Evolutionary conservation across 768 basidiomycete genomes (phyloP), one percentile per base, ranked within the genome.

Genomic region (Mycena metata): DNA sequence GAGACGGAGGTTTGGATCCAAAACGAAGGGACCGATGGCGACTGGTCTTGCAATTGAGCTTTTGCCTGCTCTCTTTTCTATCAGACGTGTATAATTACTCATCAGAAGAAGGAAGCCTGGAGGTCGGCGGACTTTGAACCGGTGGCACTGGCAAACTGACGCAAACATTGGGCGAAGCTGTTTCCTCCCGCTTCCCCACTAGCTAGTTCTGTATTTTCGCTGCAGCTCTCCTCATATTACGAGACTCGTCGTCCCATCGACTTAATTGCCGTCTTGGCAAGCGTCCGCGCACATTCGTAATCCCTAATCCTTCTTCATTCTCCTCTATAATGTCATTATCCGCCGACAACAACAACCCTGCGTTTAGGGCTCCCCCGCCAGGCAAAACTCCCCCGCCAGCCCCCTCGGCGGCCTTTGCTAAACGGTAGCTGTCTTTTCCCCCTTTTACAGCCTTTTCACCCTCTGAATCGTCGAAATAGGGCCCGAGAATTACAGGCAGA

Each of bases 351-450:
- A 85, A 85, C 83, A 85, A 85, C 84, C 86, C 92, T 83, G 94
- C 91, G 88, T 87, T 91, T 75, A 90, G 92, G 85, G 89, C 87
- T 78, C 85, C 92, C 71, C 80, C 85, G 66, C 91, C 93, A 76
- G 94, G 94, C 69, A 96, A 95, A 82, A 96, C 94, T 2, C 94
- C 94, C 68, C 94, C 94, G 67, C 94, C 94, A 60, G 94, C 94
- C 17, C 94, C 94, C 63, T 96, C 94, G 64, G 94, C 94, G 70
- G 94, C 93, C 24, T 95, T 86, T 80, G 93, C 94, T 36, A 95
- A 95, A 86, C 89, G 94, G 94, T 94, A 50, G 85, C 69, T 41
- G 39, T 46, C 19, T 24, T 33, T 8, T 8, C 43, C 12, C 15
- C 23, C 51, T 66, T 75, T 69, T 21, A 57, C 23, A 30, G 33